These are phyloP conservation scores for Globisporangium emineosum DNA, from an alignment of 352 stramenopile species.

Conservation along the genomic window DNA sequence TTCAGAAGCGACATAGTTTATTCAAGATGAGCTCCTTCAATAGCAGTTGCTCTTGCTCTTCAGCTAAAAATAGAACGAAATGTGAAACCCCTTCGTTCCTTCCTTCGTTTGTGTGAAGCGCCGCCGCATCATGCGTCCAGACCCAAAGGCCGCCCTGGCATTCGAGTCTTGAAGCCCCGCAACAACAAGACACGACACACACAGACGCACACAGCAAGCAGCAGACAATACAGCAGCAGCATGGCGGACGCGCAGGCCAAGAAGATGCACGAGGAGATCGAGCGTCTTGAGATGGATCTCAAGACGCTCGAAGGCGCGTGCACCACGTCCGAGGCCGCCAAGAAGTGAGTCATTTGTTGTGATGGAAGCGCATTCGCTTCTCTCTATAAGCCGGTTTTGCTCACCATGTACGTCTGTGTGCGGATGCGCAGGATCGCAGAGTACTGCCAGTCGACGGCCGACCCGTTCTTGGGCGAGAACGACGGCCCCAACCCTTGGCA, in stretches of 20 bases:
- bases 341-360: conserved; percentile 76
- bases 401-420: neutral
- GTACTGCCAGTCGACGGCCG: conserved; percentile 68
- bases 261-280: conserved; percentile 79
- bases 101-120: neutral
- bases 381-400: neutral
- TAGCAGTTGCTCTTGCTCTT: too few relatives aligned
- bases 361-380: neutral
- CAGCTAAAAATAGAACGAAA: neutral
- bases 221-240: neutral
- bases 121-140: neutral
- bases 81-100: neutral
- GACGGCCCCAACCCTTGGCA: conserved; percentile 74
- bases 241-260: conserved; percentile 69
- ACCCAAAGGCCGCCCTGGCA: neutral
- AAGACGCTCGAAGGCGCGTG: conserved; percentile 76
- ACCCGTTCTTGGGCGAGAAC: conserved; percentile 77
- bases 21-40: neutral
- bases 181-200: too few relatives aligned
- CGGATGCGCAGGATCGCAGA: conserved; percentile 50
- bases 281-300: conserved; percentile 72
- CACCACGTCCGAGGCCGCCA: conserved; percentile 75
- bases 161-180: neutral
- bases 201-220: neutral
- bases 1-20: neutral